Conservation (phyloP, 108 stramenopile genomes). For the Conticribra weissflogii region DNA sequence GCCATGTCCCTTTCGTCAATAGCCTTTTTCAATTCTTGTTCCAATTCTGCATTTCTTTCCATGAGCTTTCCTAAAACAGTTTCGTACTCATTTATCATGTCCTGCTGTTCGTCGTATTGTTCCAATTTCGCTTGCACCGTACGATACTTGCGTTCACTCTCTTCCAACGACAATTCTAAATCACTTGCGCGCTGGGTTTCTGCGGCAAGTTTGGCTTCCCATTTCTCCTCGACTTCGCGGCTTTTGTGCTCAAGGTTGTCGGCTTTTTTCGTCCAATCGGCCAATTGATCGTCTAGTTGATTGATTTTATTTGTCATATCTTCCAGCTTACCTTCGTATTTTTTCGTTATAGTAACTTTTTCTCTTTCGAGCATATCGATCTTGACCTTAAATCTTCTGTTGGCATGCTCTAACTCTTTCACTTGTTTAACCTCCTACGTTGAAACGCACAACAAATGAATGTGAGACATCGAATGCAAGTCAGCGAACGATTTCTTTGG, state of each 20-base stretch:
- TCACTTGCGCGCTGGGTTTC: conserved; percentile 32
- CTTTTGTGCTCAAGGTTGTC: conserved; percentile 20
- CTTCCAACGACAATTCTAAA: conserved; percentile 24
- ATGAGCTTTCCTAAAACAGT: conserved; percentile 45
- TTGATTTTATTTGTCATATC: conserved; percentile 36
- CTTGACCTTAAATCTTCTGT: conserved; percentile 48
- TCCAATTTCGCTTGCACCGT: conserved; percentile 22
- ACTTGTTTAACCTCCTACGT: conserved; percentile 32
- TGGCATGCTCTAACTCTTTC: conserved; percentile 50
- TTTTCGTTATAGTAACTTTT: conserved; percentile 31
- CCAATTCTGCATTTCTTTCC: conserved; percentile 46
- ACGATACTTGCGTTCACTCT: conserved; percentile 15
- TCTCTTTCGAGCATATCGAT: conserved; percentile 53
- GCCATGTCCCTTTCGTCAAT: conserved; percentile 38
- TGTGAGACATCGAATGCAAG: too few relatives aligned
- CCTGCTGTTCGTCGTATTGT: conserved; percentile 23
- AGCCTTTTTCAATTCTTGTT: conserved; percentile 27
- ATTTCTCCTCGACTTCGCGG: conserved; percentile 30
- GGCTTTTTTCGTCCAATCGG: conserved; percentile 30
- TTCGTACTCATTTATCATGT: conserved; percentile 48
- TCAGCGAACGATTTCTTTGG: too few relatives aligned
- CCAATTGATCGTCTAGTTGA: conserved; percentile 33
- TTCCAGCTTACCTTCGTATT: conserved; percentile 44
- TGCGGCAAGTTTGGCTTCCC: conserved; percentile 42
- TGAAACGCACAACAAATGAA: not conserved